Evolutionary conservation across 1,139 yeast species (phyloP).

Genomic region (Geotrichum histeridarum): DNA sequence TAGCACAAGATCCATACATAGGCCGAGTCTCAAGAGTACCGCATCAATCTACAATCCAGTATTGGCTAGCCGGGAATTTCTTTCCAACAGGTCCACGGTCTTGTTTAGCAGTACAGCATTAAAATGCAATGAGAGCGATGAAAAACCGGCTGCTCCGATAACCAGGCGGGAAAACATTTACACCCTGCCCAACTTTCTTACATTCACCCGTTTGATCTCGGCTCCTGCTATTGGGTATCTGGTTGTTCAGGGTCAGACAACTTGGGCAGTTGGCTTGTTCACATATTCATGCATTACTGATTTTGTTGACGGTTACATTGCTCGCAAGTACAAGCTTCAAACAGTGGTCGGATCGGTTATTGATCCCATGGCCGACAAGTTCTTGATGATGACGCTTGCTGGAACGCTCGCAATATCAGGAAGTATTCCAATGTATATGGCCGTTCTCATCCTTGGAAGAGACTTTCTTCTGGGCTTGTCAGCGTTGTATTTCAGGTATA

Average conservation of each 20-base stretch:
- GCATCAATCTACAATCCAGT: too few relatives aligned
- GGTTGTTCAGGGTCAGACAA: constrained; percentile 56
- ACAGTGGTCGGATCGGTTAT: constrained; percentile 84
- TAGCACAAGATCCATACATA: too few relatives aligned
- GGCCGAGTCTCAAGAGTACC: too few relatives aligned
- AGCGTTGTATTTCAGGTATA: constrained; percentile 68
- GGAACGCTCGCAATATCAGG: constrained; percentile 65
- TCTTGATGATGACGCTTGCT: constrained; percentile 82
- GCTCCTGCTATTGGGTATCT: constrained; percentile 84
- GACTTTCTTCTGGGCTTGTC: constrained; percentile 73
- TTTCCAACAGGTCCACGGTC: not conserved
- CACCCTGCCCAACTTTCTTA: constrained; percentile 80
- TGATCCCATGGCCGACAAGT: constrained; percentile 94
- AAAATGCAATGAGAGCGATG: not conserved
- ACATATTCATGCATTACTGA: constrained; percentile 86
- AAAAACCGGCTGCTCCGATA: not conserved
- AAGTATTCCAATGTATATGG: constrained; percentile 57
- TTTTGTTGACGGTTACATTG: constrained; percentile 84
- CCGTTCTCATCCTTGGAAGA: constrained; percentile 73
- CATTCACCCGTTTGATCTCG: constrained; percentile 67
- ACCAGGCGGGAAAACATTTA: constrained; percentile 50
- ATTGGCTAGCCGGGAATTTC: too few relatives aligned
- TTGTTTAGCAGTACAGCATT: not conserved
- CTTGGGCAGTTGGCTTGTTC: constrained; percentile 65
- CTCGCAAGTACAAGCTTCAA: constrained; percentile 69